Conservation (phyloP, 768 basidiomycete genomes). For the Lactarius psammicola region DNA sequence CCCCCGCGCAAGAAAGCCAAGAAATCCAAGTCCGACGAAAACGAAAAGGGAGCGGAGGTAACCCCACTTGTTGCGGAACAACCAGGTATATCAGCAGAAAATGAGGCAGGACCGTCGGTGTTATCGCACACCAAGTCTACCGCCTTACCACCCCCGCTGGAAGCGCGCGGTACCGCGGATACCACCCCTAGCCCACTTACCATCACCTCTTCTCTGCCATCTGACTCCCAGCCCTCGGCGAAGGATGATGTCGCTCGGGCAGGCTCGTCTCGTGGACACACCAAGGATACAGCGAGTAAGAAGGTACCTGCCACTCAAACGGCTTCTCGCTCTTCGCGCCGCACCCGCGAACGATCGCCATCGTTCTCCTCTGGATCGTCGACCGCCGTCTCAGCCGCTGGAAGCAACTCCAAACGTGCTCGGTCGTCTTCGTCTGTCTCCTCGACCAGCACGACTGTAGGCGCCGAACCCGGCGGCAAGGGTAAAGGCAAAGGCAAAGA, state of each 20-base stretch:
- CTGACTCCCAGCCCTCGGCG: constrained; percentile 9
- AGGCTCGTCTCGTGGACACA: constrained; percentile 14
- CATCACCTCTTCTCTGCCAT: constrained; percentile 19
- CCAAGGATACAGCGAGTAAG: constrained; percentile 15
- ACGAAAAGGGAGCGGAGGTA: constrained; percentile 13
- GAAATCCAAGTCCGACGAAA: constrained; percentile 13
- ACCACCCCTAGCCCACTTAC: constrained; percentile 27
- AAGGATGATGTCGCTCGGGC: constrained; percentile 17
- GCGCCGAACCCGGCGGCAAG: background rate
- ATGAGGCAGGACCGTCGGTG: constrained; percentile 13
- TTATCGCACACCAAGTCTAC: background rate
- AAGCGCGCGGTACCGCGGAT: constrained; percentile 10
- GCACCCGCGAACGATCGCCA: constrained; percentile 14
- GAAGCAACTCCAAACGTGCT: constrained; percentile 18
- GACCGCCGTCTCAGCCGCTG: constrained; percentile 24
- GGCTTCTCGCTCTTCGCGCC: constrained; percentile 22
- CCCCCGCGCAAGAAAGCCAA: constrained; percentile 25
- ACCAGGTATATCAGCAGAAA: background rate
- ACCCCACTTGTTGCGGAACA: background rate
- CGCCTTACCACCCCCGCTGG: constrained; percentile 1
- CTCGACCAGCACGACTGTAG: constrained; percentile 21
- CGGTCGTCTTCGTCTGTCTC: constrained; percentile 29
- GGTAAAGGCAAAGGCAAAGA: constrained; percentile 27
- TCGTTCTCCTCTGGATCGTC: constrained; percentile 27
- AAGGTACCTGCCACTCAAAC: background rate